A percentile compares a stretch with the other conserved stretches of the same genome.
Conservation (phyloP, 208 protist genomes). For the Entamoeba invadens region DNA sequence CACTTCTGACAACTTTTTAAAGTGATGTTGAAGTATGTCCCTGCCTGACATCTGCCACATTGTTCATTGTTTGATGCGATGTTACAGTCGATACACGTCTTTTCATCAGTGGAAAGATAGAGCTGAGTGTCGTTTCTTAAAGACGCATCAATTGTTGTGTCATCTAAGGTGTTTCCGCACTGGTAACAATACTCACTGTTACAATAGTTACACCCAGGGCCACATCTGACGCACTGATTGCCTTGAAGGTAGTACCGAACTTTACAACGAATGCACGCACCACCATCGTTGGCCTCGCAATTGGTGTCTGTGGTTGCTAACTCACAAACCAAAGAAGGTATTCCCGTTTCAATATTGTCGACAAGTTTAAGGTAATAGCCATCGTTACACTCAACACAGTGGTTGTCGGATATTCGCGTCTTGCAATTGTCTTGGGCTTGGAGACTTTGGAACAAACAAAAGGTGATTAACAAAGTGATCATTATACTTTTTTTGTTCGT, state of each 20-base stretch:
- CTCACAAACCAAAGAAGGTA: background rate
- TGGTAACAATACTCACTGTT: background rate
- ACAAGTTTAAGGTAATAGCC: background rate
- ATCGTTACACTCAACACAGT: background rate
- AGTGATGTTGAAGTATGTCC: background rate
- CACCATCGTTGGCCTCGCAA: background rate
- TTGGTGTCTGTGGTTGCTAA: background rate
- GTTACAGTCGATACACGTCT: background rate
- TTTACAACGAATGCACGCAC: background rate
- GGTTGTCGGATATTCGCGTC: no score
- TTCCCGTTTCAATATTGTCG: background rate
- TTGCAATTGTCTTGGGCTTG: no score
- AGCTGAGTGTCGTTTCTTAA: no score
- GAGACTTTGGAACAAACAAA: no score
- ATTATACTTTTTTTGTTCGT: no score
- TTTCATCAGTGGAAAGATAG: background rate
- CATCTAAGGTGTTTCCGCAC: background rate
- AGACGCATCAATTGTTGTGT: no score
- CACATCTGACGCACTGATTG: background rate
- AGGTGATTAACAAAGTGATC: no score
- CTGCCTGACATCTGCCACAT: background rate
- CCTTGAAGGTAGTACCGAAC: background rate
- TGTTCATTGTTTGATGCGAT: background rate
- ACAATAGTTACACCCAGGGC: background rate
- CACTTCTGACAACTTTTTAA: background rate